A percentile compares a stretch with the other conserved stretches of the same genome.
Evolutionary conservation across 169 alveolate genomes (phyloP).

Genomic region (Ichthyophthirius multifiliis): DNA sequence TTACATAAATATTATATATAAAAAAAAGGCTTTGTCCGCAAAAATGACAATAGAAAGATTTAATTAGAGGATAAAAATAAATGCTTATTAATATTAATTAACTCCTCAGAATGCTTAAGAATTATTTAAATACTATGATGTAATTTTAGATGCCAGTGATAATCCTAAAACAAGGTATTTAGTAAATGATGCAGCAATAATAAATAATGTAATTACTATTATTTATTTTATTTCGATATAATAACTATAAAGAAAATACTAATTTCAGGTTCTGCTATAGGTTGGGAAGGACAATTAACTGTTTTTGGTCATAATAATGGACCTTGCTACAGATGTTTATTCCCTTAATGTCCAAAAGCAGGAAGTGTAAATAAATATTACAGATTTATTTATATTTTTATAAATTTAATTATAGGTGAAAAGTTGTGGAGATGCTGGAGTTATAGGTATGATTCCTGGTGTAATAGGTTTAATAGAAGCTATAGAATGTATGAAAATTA

Average conservation of each 20-base stretch:
- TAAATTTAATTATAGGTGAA: conserved; percentile 3
- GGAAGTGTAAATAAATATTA: conserved; percentile 18
- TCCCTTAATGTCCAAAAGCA: conserved; percentile 85
- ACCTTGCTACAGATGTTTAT: conserved; percentile 88
- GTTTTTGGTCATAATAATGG: conserved; percentile 78
- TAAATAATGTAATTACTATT: not conserved
- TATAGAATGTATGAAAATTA: conserved; percentile 77
- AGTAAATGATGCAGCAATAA: conserved; percentile 85
- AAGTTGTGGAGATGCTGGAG: conserved; percentile 85
- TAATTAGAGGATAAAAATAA: conserved; percentile 75
- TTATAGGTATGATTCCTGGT: conserved; percentile 87
- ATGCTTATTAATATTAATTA: conserved; percentile 59
- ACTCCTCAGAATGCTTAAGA: conserved; percentile 68
- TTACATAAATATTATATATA: not conserved
- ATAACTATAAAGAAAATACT: conserved; percentile 72
- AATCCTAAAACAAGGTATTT: conserved; percentile 86
- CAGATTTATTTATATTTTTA: not conserved
- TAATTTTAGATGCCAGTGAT: conserved; percentile 87
- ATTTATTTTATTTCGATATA: not conserved
- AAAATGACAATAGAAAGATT: conserved; percentile 57
- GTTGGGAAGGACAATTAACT: conserved; percentile 90
- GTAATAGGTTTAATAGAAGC: conserved; percentile 86
- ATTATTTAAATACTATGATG: conserved; percentile 81
- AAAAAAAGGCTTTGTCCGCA: conserved; percentile 59
- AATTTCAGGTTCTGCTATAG: conserved; percentile 86